Conservation (phyloP, 2,329 filamentous ascomycete genomes). For the Hirsutella thompsonii region DNA sequence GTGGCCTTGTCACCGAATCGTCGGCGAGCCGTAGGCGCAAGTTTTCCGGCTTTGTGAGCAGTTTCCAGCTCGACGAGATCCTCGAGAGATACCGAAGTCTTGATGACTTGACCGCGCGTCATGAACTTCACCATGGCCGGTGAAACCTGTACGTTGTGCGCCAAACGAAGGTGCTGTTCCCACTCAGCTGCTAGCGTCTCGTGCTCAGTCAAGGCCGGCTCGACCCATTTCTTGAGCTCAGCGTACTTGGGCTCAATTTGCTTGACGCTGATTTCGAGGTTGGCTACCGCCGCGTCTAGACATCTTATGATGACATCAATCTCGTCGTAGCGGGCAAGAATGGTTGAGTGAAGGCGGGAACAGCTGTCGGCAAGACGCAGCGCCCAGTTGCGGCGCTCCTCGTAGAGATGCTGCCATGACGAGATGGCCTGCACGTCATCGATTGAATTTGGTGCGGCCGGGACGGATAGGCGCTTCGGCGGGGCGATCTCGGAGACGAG, state of each 20-base stretch:
- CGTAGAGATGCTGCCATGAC: conserved; percentile 84
- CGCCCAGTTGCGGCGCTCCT: conserved; percentile 70
- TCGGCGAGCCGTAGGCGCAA: conserved; percentile 44
- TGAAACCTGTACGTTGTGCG: conserved; percentile 52
- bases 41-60: conserved; percentile 57
- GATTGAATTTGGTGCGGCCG: conserved; percentile 70
- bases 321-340: conserved; percentile 56
- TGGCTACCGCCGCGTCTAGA: conserved; percentile 74
- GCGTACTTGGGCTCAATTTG: conserved; percentile 58
- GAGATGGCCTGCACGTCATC: conserved; percentile 65
- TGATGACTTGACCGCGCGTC: conserved; percentile 32
- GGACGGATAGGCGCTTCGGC: conserved; percentile 42
- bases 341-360: conserved; percentile 45
- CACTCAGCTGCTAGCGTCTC: conserved; percentile 49
- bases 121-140: conserved; percentile 54
- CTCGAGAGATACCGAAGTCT: conserved; percentile 47
- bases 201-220: conserved; percentile 55
- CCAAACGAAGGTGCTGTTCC: conserved; percentile 54
- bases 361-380: conserved; percentile 57
- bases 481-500: conserved; percentile 35
- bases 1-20: conserved; percentile 47
- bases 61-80: conserved; percentile 67
- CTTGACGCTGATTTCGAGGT: conserved; percentile 64
- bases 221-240: conserved; percentile 60
- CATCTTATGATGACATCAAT: conserved; percentile 67